Percentiles rank a stretch among this genome's conserved stretches.
Conservation (phyloP, 257 asterid species). For the Solanum chmielewskii region DNA sequence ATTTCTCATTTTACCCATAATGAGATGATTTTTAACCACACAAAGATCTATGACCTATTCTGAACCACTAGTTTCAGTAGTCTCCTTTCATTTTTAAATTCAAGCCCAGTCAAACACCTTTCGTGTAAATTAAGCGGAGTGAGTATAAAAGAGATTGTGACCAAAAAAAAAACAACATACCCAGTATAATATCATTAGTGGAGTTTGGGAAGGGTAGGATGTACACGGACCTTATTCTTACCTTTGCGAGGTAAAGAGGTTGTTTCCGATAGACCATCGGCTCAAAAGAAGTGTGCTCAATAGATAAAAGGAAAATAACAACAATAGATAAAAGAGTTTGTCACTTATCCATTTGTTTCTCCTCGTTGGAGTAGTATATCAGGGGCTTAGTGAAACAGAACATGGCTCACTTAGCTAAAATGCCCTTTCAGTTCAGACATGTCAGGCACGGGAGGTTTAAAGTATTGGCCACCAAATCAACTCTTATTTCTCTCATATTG, state of each 20-base stretch:
- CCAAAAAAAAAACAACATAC: background rate
- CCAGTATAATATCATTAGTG: background rate
- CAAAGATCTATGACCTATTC: background rate
- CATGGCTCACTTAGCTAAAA: background rate
- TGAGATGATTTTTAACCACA: background rate
- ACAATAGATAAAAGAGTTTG: background rate
- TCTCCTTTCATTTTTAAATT: background rate
- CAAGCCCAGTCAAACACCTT: background rate
- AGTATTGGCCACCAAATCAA: background rate
- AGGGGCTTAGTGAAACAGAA: background rate
- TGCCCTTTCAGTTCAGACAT: background rate
- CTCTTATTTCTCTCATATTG: background rate
- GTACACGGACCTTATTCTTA: background rate
- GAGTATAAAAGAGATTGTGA: background rate
- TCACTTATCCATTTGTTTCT: background rate
- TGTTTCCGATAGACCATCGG: background rate
- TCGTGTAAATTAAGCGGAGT: background rate
- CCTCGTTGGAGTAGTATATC: background rate
- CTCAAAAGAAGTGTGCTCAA: background rate
- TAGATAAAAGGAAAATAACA: background rate
- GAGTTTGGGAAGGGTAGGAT: background rate
- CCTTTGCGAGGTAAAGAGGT: background rate
- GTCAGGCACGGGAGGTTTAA: background rate
- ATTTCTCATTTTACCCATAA: background rate
- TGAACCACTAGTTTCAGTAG: background rate